Evolutionary conservation across 768 basidiomycete genomes (phyloP).

Genomic region (Lactarius trivialis): DNA sequence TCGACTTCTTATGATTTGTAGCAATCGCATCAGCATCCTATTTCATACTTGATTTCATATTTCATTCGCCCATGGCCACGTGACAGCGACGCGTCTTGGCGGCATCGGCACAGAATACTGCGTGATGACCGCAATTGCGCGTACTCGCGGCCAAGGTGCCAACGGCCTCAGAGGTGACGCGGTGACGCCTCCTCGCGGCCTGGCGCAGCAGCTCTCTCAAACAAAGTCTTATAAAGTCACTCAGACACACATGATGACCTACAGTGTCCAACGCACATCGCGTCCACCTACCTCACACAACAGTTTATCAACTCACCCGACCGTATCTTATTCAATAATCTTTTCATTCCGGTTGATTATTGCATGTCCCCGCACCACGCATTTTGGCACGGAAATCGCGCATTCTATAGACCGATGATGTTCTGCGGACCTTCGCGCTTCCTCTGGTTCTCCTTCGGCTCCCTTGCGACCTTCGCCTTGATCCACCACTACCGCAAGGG

Average conservation of each 20-base stretch:
- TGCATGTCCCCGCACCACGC: not conserved
- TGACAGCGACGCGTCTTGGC: not conserved
- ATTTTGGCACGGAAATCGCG: not conserved
- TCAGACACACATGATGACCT: not conserved
- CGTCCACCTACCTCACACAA: not conserved
- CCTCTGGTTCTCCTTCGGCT: constrained; percentile 65
- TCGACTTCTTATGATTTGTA: constrained; percentile 25
- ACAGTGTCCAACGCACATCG: not conserved
- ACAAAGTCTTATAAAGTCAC: not conserved
- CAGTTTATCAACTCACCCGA: not conserved
- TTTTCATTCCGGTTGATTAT: not conserved
- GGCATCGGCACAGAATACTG: not conserved
- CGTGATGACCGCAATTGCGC: not conserved
- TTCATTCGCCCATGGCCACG: not conserved
- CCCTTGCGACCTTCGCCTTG: constrained; percentile 35
- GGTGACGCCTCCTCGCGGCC: constrained; percentile 3
- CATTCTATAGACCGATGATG: not conserved
- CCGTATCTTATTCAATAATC: not conserved
- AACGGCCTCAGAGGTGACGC: not conserved
- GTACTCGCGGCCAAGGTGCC: not conserved
- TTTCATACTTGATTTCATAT: no score
- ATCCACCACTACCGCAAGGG: constrained; percentile 27
- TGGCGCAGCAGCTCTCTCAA: not conserved
- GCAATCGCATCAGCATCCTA: not conserved
- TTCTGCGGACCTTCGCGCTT: constrained; percentile 45